Evolutionary conservation across 495 filamentous ascomycete species (phyloP).

Genomic region (Penicillium steckii): DNA sequence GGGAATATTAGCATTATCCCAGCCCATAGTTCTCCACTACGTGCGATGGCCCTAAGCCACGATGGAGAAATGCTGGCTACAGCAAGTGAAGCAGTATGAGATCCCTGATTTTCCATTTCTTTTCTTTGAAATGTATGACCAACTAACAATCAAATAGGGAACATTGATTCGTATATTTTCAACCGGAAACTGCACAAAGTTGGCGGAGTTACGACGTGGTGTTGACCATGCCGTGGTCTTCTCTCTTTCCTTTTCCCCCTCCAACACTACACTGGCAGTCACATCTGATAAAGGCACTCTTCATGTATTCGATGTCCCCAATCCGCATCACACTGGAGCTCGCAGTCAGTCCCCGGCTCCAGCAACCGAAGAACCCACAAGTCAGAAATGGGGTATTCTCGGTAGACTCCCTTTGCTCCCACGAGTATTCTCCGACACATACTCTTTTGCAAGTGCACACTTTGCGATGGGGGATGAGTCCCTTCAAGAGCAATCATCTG

Average conservation of each 20-base stretch:
- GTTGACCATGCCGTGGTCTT: slow-evolving; percentile 86
- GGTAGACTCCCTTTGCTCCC: slow-evolving; percentile 77
- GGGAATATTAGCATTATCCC: slow-evolving; percentile 93
- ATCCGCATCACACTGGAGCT: slow-evolving; percentile 30
- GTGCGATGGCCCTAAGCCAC: slow-evolving; percentile 75
- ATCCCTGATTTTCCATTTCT: background rate
- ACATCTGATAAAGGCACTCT: slow-evolving; percentile 97
- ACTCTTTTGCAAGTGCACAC: slow-evolving; percentile 69
- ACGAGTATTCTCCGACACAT: slow-evolving; percentile 78
- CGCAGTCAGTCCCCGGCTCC: slow-evolving; percentile 36
- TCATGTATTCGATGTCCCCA: slow-evolving; percentile 82
- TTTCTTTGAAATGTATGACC: background rate
- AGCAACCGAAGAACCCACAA: slow-evolving; percentile 45
- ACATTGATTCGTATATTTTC: slow-evolving; percentile 85
- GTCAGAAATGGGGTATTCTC: slow-evolving; percentile 77
- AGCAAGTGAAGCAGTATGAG: slow-evolving; percentile 76
- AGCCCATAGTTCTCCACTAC: slow-evolving; percentile 76
- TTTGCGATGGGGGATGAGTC: slow-evolving; percentile 79
- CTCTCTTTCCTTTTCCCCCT: slow-evolving; percentile 82
- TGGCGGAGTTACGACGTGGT: slow-evolving; percentile 83
- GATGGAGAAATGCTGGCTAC: slow-evolving; percentile 85
- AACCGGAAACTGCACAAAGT: slow-evolving; percentile 70
- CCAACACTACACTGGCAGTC: slow-evolving; percentile 73
- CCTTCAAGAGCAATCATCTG: slow-evolving; percentile 38
- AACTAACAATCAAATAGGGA: slow-evolving; percentile 50